A percentile compares a stretch with the other conserved stretches of the same genome.
These are phyloP conservation scores for Aspergillus novofumigatus DNA, from an alignment of 2,329 filamentous ascomycete genomes.

Conservation along the genomic window DNA sequence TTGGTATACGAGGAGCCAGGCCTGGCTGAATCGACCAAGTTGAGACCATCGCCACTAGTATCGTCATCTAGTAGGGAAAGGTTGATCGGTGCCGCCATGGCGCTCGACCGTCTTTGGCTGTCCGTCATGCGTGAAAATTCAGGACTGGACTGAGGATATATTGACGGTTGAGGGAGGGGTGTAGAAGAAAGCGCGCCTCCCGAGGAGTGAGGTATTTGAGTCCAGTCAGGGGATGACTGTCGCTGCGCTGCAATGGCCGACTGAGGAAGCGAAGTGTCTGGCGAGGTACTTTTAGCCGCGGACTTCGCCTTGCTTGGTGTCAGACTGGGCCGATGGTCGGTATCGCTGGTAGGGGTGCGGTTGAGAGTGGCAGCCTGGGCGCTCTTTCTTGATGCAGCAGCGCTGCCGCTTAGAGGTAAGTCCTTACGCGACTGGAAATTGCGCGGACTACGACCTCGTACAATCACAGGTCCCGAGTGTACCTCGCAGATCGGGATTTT, in stretches of 20 bases:
- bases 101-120: constrained; percentile 33
- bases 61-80: constrained; percentile 56
- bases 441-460: constrained; percentile 84
- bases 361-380: constrained; percentile 39
- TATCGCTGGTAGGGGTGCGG: constrained; percentile 29
- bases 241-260: constrained; percentile 22
- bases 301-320: constrained; percentile 27
- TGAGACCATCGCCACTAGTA: constrained; percentile 44
- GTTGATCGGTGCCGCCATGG: constrained; percentile 47
- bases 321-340: constrained; percentile 23
- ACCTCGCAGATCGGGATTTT: constrained; percentile 80
- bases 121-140: constrained; percentile 44
- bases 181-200: constrained; percentile 13
- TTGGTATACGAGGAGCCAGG: constrained; percentile 18
- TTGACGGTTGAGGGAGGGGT: constrained; percentile 25
- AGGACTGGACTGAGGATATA: constrained; percentile 52
- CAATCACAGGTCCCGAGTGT: constrained; percentile 85
- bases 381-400: constrained; percentile 72
- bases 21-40: constrained; percentile 15
- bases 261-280: constrained; percentile 30
- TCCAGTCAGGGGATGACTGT: constrained; percentile 34
- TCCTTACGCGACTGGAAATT: constrained; percentile 96
- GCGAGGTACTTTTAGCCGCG: constrained; percentile 32
- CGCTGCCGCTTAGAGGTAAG: constrained; percentile 77
- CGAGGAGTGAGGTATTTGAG: constrained; percentile 28